These are phyloP conservation scores for Vigna mungo DNA, from an alignment of 306 rosid species.

Conservation along the genomic window DNA sequence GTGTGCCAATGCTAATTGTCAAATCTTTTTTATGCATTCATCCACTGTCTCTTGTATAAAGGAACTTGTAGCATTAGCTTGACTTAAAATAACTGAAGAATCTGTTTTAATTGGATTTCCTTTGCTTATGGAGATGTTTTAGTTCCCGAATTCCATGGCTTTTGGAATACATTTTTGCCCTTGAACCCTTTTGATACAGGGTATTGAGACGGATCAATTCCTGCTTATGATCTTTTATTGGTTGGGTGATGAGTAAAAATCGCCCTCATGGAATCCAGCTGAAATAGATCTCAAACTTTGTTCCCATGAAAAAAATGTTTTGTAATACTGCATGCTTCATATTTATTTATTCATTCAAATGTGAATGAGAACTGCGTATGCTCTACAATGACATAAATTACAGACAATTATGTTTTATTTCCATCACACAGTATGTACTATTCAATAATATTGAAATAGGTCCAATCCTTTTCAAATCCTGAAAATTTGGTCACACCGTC, in stretches of 20 bases:
- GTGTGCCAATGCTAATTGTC: slow-evolving; percentile 2
- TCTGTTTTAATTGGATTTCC: slow-evolving; percentile 32
- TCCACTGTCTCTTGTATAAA: slow-evolving; percentile 17
- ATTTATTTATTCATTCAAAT: background rate
- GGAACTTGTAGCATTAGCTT: slow-evolving; percentile 22
- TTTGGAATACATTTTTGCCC: slow-evolving; percentile 1
- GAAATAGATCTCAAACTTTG: background rate
- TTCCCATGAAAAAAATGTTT: background rate
- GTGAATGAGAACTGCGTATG: slow-evolving; percentile 7
- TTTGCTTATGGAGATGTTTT: background rate
- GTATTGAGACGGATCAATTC: background rate
- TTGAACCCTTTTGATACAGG: slow-evolving; percentile 21
- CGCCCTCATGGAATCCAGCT: slow-evolving; percentile 10
- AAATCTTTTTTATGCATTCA: slow-evolving; percentile 8
- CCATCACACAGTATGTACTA: background rate
- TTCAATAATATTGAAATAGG: slow-evolving; percentile 6
- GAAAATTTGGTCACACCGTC: slow-evolving; percentile 30
- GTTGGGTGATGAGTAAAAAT: slow-evolving; percentile 5
- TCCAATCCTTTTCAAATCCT: slow-evolving; percentile 11
- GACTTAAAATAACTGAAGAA: background rate
- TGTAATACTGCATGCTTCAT: background rate
- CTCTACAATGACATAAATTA: slow-evolving; percentile 15
- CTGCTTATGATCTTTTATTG: slow-evolving; percentile 1
- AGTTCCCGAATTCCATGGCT: slow-evolving; percentile 8
- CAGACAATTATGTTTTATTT: slow-evolving; percentile 27